Percentiles rank a stretch among this genome's conserved stretches.
Evolutionary conservation across 306 rosid species (phyloP).

Genomic region (Ormosia semicastrata): DNA sequence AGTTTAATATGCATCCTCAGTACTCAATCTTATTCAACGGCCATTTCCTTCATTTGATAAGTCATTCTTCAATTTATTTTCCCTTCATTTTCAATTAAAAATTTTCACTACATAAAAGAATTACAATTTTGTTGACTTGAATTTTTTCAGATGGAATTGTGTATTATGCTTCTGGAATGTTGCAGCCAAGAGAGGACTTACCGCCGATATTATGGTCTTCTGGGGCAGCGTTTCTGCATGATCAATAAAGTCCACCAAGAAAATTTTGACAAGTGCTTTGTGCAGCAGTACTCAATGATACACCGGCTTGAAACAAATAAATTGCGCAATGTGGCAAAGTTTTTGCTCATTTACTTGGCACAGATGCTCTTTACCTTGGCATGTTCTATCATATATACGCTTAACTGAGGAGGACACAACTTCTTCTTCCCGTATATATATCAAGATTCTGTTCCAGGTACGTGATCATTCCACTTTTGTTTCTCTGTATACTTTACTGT

Average conservation of each 20-base stretch:
- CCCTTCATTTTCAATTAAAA: neutral
- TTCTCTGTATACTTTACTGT: neutral
- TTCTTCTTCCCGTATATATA: constrained; percentile 80
- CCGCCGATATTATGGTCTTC: constrained; percentile 81
- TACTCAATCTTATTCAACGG: neutral
- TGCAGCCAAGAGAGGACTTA: constrained; percentile 91
- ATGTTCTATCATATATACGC: constrained; percentile 70
- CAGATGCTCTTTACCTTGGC: constrained; percentile 94
- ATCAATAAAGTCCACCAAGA: constrained; percentile 85
- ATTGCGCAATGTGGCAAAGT: constrained; percentile 74
- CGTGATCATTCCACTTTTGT: neutral
- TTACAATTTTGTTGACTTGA: neutral
- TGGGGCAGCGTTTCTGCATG: constrained; percentile 87
- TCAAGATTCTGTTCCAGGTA: constrained; percentile 92
- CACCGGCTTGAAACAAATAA: constrained; percentile 84
- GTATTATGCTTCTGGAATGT: constrained; percentile 82
- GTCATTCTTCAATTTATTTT: neutral
- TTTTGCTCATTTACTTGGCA: constrained; percentile 93
- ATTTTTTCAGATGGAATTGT: constrained; percentile 61
- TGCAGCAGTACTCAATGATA: constrained; percentile 87
- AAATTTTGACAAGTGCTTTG: constrained; percentile 87
- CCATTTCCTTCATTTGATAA: neutral
- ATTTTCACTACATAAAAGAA: neutral
- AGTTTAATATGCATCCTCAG: neutral
- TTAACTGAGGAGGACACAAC: constrained; percentile 89